Conservation (phyloP, 345 rosid species). For the Noccaea bulbosa region DNA sequence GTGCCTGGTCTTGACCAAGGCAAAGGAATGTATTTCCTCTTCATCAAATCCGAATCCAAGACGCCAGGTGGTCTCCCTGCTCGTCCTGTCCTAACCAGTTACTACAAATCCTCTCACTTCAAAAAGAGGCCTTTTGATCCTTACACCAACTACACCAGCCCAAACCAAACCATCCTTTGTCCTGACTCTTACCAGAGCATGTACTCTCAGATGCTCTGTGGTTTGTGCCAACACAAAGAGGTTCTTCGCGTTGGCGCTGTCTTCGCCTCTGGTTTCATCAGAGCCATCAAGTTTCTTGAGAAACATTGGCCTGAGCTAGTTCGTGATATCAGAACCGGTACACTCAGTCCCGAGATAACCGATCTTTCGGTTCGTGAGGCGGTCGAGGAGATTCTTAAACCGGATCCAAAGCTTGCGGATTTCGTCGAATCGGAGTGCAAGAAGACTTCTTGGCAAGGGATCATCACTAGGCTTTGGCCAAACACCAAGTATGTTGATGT, state of each 20-base stretch:
- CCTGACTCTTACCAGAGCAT: slow-evolving; percentile 79
- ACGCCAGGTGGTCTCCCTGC: slow-evolving; percentile 74
- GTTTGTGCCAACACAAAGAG: slow-evolving; percentile 64
- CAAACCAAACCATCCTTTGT: slow-evolving; percentile 77
- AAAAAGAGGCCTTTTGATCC: slow-evolving; percentile 69
- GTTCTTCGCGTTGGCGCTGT: slow-evolving; percentile 84
- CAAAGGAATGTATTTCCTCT: slow-evolving; percentile 79
- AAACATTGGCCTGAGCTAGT: slow-evolving; percentile 61
- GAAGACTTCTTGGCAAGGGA: slow-evolving; percentile 69
- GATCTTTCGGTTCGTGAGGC: slow-evolving; percentile 63
- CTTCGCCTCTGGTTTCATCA: slow-evolving; percentile 82
- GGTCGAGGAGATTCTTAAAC: slow-evolving; percentile 63
- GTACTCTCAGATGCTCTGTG: slow-evolving; percentile 83
- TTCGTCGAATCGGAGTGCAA: slow-evolving; percentile 59
- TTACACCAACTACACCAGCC: slow-evolving; percentile 81
- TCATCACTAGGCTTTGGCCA: slow-evolving; percentile 78
- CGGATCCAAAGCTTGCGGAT: slow-evolving; percentile 65
- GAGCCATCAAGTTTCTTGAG: slow-evolving; percentile 78
- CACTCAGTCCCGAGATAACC: slow-evolving; percentile 55
- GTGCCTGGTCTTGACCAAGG: slow-evolving; percentile 74
- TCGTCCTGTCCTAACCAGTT: slow-evolving; percentile 77
- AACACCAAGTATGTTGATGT: slow-evolving; percentile 90
- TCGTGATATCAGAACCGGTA: slow-evolving; percentile 59
- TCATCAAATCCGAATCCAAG: slow-evolving; percentile 73
- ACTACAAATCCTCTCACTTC: slow-evolving; percentile 74